A percentile compares a stretch with the other conserved stretches of the same genome.
Conservation (phyloP, 768 basidiomycete species). For the Amylocystis lapponica region DNA sequence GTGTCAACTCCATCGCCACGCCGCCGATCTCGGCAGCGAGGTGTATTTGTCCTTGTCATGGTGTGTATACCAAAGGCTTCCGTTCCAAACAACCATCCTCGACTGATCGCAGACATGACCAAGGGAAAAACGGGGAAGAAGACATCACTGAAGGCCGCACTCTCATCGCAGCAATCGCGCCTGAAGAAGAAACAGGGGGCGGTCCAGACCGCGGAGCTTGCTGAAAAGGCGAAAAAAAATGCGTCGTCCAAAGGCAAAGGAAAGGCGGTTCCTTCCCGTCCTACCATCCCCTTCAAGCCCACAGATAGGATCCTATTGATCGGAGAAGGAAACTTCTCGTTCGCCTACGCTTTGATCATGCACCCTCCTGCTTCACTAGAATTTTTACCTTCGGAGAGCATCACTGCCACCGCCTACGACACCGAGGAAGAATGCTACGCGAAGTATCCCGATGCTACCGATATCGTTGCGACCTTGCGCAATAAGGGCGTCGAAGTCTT, state of each 20-base stretch:
- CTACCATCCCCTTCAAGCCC: slow-evolving; percentile 58
- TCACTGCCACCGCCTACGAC: slow-evolving; percentile 87
- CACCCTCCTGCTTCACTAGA: slow-evolving; percentile 40
- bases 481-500: slow-evolving; percentile 62
- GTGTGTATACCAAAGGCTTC: slow-evolving; percentile 18
- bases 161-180: slow-evolving; percentile 65
- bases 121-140: slow-evolving; percentile 37
- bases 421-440: slow-evolving; percentile 63
- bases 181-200: slow-evolving; percentile 55
- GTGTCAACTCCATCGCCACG: slow-evolving; percentile 3
- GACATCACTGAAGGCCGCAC: slow-evolving; percentile 52
- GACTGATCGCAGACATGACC: slow-evolving; percentile 6
- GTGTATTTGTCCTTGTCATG: slow-evolving; percentile 9
- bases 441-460: slow-evolving; percentile 76
- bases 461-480: slow-evolving; percentile 49
- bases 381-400: slow-evolving; percentile 53
- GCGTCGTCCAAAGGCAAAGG: slow-evolving; percentile 34
- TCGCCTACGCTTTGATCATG: slow-evolving; percentile 65
- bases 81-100: slow-evolving; percentile 17
- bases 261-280: slow-evolving; percentile 27
- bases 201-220: slow-evolving; percentile 43
- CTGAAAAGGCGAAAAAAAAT: slow-evolving; percentile 31
- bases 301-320: slow-evolving; percentile 71
- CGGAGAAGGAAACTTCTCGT: slow-evolving; percentile 96
- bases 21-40: not conserved